Conservation (phyloP, 2,329 filamentous ascomycete genomes). For the Pyricularia pennisetigena region DNA sequence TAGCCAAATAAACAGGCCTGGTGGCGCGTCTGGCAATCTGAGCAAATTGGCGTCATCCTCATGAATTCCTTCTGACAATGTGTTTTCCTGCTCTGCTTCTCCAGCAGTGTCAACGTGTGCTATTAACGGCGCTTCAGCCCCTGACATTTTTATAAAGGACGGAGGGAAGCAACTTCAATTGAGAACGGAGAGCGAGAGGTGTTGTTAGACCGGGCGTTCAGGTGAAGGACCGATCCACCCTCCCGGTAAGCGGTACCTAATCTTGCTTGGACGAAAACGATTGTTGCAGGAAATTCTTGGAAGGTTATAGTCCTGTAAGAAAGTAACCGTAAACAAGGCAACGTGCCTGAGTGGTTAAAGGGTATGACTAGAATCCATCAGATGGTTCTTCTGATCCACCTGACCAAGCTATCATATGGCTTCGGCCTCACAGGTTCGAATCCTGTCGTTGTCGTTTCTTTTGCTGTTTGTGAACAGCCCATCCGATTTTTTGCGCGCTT, state of each 20-base stretch:
- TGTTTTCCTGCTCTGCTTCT: neutral
- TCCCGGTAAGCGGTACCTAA: neutral
- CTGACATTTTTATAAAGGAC: neutral
- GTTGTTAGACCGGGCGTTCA: neutral
- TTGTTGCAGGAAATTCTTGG: no score
- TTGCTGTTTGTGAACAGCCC: no score
- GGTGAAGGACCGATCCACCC: neutral
- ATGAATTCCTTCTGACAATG: neutral
- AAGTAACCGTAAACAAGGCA: neutral
- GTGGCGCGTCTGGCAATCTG: slow-evolving; percentile 11
- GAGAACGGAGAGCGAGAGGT: neutral
- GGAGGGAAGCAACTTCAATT: neutral
- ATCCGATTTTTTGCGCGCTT: no score
- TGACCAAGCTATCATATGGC: neutral
- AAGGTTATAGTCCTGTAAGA: neutral
- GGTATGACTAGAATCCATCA: neutral
- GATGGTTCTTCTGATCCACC: neutral
- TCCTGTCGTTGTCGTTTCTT: neutral
- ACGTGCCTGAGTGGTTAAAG: neutral
- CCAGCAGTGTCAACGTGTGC: neutral
- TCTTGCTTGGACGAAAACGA: neutral
- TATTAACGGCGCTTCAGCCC: neutral
- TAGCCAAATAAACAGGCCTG: slow-evolving; percentile 47
- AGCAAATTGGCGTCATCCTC: neutral
- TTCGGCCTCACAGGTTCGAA: neutral